Evolutionary conservation across 208 protist genomes (phyloP).

Genomic region (Leishmania tropica): DNA sequence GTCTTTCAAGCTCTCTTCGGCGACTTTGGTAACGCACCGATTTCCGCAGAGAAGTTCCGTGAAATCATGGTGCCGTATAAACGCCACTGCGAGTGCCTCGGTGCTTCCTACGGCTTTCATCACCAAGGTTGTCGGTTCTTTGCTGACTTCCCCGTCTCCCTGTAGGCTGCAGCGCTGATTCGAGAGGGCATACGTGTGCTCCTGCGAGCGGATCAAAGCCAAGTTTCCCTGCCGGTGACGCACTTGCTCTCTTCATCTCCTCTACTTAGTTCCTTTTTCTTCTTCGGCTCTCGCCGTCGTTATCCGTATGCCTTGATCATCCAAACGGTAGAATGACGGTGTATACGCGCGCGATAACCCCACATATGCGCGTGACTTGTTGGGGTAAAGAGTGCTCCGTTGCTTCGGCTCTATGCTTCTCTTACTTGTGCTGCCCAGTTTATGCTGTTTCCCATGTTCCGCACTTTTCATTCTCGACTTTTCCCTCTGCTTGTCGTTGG

Average conservation of each 20-base stretch:
- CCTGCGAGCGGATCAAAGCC: background rate
- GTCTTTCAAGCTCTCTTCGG: slow-evolving; percentile 28
- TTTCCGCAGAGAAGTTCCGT: slow-evolving; percentile 27
- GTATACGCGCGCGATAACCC: background rate
- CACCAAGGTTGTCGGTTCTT: slow-evolving; percentile 19
- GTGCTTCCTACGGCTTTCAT: slow-evolving; percentile 38
- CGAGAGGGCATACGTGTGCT: background rate
- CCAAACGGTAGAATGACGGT: background rate
- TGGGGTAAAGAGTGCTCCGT: background rate
- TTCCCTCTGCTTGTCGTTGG: background rate
- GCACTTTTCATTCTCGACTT: background rate
- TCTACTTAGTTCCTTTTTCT: background rate
- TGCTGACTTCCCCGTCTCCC: background rate
- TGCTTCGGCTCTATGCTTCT: background rate
- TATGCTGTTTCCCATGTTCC: background rate
- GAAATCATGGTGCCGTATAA: slow-evolving; percentile 34
- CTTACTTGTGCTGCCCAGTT: too few species aligned
- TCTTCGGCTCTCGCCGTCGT: background rate
- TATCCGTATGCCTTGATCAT: background rate
- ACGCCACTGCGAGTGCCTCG: slow-evolving; percentile 37
- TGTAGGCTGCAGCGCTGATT: background rate
- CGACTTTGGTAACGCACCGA: slow-evolving; percentile 13
- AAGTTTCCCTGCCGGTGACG: background rate
- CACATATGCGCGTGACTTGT: background rate
- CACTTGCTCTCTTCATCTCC: background rate